Evolutionary conservation across 2,329 filamentous ascomycete species (phyloP).

Genomic region (Aspergillus costaricaensis): DNA sequence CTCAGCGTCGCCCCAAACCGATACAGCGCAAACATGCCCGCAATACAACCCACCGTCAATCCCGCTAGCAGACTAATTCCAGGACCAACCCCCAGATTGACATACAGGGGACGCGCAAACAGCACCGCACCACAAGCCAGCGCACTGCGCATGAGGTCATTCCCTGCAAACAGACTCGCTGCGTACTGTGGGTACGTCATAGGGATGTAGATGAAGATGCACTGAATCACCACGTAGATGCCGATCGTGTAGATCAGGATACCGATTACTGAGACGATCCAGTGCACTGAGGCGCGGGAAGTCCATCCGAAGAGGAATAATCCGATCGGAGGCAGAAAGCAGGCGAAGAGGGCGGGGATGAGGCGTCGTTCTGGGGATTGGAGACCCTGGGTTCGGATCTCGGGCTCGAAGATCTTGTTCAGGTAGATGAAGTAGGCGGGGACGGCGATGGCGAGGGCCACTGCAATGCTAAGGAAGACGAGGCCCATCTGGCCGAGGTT

Average conservation of each 20-base stretch:
- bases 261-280: conserved; percentile 40
- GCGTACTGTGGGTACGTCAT: conserved; percentile 29
- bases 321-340: conserved; percentile 57
- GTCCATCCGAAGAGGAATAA: conserved; percentile 54
- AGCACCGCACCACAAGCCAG: conserved; percentile 40
- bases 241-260: conserved; percentile 39
- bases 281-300: conserved; percentile 25
- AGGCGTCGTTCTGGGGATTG: conserved; percentile 56
- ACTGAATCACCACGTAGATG: conserved; percentile 45
- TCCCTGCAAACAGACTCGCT: conserved; percentile 36
- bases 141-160: conserved; percentile 33
- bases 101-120: conserved; percentile 29
- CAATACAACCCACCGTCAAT: conserved; percentile 27
- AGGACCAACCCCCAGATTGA: conserved; percentile 29
- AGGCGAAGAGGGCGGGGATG: conserved; percentile 54
- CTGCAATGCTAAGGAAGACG: conserved; percentile 59
- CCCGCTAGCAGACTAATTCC: conserved; percentile 38
- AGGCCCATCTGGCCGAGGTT: conserved; percentile 59
- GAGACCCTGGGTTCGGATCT: conserved; percentile 51
- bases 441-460: conserved; percentile 51
- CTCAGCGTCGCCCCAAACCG: conserved; percentile 17
- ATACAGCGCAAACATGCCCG: conserved; percentile 24
- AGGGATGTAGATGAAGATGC: conserved; percentile 38
- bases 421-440: conserved; percentile 55
- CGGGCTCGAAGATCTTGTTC: conserved; percentile 52